Evolutionary conservation across 2,329 filamentous ascomycete genomes (phyloP).

Genomic region (Fonsecaea nubica): DNA sequence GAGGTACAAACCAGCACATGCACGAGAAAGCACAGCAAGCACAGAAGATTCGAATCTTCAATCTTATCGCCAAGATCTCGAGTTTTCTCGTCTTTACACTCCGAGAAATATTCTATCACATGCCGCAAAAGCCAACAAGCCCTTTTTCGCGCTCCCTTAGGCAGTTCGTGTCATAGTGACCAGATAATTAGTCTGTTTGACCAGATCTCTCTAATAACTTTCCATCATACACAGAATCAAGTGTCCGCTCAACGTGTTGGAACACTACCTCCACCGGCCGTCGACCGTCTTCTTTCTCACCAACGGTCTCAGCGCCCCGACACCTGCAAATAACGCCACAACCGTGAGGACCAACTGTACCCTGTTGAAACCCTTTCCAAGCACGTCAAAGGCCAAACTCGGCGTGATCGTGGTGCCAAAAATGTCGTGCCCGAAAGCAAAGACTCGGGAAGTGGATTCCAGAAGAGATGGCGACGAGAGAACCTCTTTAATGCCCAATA

Average conservation of each 20-base stretch:
- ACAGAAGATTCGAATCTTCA: background rate
- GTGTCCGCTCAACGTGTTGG: too few species aligned
- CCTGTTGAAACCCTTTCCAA: conserved; percentile 95
- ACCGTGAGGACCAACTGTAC: conserved; percentile 83
- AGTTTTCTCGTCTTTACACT: background rate
- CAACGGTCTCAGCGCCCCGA: conserved; percentile 80
- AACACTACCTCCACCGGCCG: conserved; percentile 37
- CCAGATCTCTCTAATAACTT: background rate
- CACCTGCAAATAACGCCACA: conserved; percentile 76
- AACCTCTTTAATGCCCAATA: conserved; percentile 75
- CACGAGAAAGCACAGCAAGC: too few species aligned
- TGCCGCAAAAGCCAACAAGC: background rate
- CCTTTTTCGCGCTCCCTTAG: background rate
- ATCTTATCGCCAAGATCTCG: background rate
- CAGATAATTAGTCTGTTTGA: background rate
- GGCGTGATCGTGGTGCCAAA: conserved; percentile 88
- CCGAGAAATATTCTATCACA: background rate
- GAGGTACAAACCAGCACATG: too few species aligned
- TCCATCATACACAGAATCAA: background rate
- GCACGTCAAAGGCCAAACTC: conserved; percentile 86
- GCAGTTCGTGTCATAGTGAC: background rate
- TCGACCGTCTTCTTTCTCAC: conserved; percentile 61
- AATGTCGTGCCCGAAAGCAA: conserved; percentile 83
- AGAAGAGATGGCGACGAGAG: conserved; percentile 78
- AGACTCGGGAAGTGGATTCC: conserved; percentile 89